These are phyloP conservation scores for Anacardium occidentale DNA, from an alignment of 345 rosid species.

Conservation along the genomic window DNA sequence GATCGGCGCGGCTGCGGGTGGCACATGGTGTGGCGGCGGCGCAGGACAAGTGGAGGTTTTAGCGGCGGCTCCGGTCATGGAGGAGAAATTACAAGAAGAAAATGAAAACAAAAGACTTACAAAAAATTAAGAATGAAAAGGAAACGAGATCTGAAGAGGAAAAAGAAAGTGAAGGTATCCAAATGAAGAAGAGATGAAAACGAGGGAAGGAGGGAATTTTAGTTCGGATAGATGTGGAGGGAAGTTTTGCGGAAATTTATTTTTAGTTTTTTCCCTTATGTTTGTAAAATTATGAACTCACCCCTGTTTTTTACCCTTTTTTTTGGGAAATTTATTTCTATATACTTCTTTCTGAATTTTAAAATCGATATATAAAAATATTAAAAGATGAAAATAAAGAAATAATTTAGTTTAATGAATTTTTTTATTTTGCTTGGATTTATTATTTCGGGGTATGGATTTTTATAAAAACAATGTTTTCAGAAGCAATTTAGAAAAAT, in stretches of 20 bases:
- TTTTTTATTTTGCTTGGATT: no score
- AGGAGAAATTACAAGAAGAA: constrained; percentile 5
- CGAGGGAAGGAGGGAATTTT: constrained; percentile 78
- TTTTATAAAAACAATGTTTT: neutral
- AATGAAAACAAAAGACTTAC: neutral
- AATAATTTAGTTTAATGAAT: no score
- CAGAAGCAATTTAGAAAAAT: neutral
- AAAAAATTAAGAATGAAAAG: neutral
- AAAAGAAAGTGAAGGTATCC: constrained; percentile 11
- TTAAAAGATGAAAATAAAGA: no score
- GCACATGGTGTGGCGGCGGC: constrained; percentile 30
- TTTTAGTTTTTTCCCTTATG: neutral
- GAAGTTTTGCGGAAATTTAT: constrained; percentile 34
- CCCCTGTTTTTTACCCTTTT: no score
- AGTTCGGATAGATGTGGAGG: constrained; percentile 75
- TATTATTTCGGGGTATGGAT: neutral
- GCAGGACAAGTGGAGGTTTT: constrained; percentile 44
- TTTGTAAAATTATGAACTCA: neutral
- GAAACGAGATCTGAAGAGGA: constrained; percentile 21
- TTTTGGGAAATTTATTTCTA: no score
- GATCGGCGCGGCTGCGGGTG: constrained; percentile 41
- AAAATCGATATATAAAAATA: neutral
- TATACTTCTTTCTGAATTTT: no score
- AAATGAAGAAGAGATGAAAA: constrained; percentile 37
- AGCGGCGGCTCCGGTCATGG: constrained; percentile 58